Evolutionary conservation across 2,329 filamentous ascomycete genomes (phyloP), one percentile per base, ranked within the genome.

Genomic region (Penicillium sp.): DNA sequence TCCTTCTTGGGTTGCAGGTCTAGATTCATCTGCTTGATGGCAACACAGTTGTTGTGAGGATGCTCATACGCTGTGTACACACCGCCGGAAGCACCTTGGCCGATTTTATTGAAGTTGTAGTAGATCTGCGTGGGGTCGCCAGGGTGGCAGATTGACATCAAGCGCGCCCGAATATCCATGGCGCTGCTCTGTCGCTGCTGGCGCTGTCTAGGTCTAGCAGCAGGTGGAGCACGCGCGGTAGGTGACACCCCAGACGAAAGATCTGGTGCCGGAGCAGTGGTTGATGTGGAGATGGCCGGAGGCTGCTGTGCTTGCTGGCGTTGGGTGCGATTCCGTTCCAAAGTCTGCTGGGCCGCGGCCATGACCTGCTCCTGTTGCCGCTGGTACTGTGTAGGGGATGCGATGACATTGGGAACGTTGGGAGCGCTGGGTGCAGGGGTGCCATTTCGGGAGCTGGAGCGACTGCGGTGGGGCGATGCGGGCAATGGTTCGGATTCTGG

Each of bases 1-100:
- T 99, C 94, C 76, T 99, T 99, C 83, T 97, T 97, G 2, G 94
- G 94, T 69, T 99, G 94, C 76, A 97, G 89, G 74, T 97, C 94
- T 54, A 99, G 79, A 65, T 97, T 97, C 94, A 99, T 99, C 79
- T 99, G 94, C 79, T 99, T 99, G 77, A 99, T 97, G 40, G 94
- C 94, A 37, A 99, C 94, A 64, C 95, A 86, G 60, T 89, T 86
- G 75, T 96, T 96, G 38, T 86, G 89, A 54, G 85, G 88, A 62
- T 86, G 82, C 74, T 97, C 90, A 71, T 93, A 90, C 4, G 93
- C 94, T 0, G 91, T 96, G 70, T 87, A 99, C 1, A 99, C 94
- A 59, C 94, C 94, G 65, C 94, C 94, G 9, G 93, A 97, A 37
- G 94, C 94, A 73, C 94, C 94, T 75, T 99, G 94, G 0, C 94